Base-by-base conservation (phyloP, 2,329 filamentous ascomycete genomes). In the Aspergillus fructus region DNA sequence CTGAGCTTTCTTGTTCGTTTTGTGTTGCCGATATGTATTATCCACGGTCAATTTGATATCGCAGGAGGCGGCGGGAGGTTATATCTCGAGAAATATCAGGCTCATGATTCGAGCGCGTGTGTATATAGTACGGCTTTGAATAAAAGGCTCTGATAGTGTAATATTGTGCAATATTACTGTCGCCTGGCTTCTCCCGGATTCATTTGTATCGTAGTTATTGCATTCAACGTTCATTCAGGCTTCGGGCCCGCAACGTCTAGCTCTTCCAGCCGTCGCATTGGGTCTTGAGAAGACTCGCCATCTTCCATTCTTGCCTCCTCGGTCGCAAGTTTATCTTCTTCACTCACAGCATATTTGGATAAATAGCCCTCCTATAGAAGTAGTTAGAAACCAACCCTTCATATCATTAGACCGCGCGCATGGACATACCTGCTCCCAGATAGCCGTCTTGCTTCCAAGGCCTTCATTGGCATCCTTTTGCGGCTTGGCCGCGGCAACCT, bases 201-300 rank as follows among this genome's bases (percentile, higher is more conserved):
- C 54, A 56, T 49, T 39, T 15, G 13, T 61, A 60, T 68, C 62
- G 66, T 62, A 48, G 48, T 50, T 45, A 40, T 9, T 15, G 17
- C 43, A 6, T 21, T n/a, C 17, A 43, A 27, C 46, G 50, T 62
- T 84, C 73, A 94, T 69, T 85, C 87, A 54, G 84, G 88, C 74
- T 90, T 93, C 12, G 94, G 94, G 8, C 96, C 96, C 55, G 93
- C 96, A 67, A 97, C 90, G 75, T 97, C 96, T 54, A 97, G 80
- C 15, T 90, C 91, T 74, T 97, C 93, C 6, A 99, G 79, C 34
- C 93, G 93, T 76, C 97, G 91, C 94, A 99, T 99, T 3, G 93
- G 91, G 77, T 97, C 92, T 66, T 88, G 85, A 1, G 84, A 82
- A 45, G 69, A 81, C 58, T 81, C 79, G 64, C 83, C 83, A 37